Base-by-base conservation (phyloP, 768 basidiomycete genomes). In the Suillus variegatus region DNA sequence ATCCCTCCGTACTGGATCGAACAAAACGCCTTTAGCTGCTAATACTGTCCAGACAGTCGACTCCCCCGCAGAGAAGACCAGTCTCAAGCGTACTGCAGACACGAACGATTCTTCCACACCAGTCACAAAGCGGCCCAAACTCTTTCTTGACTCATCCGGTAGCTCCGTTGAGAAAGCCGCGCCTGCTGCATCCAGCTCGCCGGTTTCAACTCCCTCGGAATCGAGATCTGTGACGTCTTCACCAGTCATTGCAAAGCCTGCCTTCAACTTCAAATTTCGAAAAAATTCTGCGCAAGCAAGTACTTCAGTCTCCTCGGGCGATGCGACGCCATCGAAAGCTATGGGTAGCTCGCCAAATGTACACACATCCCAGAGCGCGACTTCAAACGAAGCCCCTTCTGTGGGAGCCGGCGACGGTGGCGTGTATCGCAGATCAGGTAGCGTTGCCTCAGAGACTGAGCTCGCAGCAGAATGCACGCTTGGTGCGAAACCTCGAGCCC, bases 21-120 rank as follows among this genome's bases (percentile, higher is more conserved):
- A 25, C 58, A 43, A 58, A 58, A 38, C 16, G 18, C 5, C 40
- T 58, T 10, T 16, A 41, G 16, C 18, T 25, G 16, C 6, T 20
- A 43, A 25, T 22, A 60, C 18, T 28, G 1, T 5, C 16, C n/a
- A 28, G 18, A 43, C 28, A 32, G 41, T 41, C 41, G 41, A 60
- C 12, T 43, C 58, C 43, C 12, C 10, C 13, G 6, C 25, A 28
- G 9, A 28, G 18, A 60, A 60, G 41, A 60, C 10, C 6, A 43
- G 16, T 60, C 58, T 43, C 58, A 60, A 60, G 28, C 58, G 58
- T 43, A 12, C 28, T 25, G 40, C 41, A 4, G 58, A 60, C 25
- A 13, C 13, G 10, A 20, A 12, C 20, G 25, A 60, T 32, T 12
- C 41, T 58, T 58, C 10, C 25, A 20, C 43, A 13, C 40, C 41